phyloP scores from a whole-genome alignment of 345 rosid genomes.

The Gossypium herbaceum region DNA sequence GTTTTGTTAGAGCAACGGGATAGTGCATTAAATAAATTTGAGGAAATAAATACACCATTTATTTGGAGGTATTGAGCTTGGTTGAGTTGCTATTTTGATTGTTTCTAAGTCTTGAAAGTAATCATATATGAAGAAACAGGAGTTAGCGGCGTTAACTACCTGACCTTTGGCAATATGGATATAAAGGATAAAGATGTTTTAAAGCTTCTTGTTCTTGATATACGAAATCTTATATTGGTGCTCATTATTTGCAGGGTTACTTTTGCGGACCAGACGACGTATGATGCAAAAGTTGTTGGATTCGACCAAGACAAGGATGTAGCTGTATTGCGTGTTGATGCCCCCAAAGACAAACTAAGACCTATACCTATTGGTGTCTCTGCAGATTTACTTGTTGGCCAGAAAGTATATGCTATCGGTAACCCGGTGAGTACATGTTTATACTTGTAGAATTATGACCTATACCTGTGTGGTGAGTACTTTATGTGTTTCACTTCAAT shows the following conservation, averaged over 20 bases:
- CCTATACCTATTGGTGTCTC: slow-evolving; percentile 89
- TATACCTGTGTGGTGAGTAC: not conserved
- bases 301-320: slow-evolving; percentile 98
- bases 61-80: not conserved
- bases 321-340: slow-evolving; percentile 68
- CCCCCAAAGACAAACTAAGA: slow-evolving; percentile 69
- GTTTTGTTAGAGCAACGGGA: not conserved
- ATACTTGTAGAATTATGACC: not conserved
- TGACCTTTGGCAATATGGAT: not conserved
- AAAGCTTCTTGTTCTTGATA: not conserved
- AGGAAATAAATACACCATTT: not conserved
- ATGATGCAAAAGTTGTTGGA: slow-evolving; percentile 89
- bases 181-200: not conserved
- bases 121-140: not conserved
- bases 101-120: not conserved
- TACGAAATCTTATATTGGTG: not conserved
- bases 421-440: slow-evolving; percentile 70
- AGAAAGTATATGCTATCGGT: slow-evolving; percentile 94
- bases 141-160: not conserved
- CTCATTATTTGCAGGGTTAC: slow-evolving; percentile 58
- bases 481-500: too few relatives aligned
- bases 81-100: not conserved
- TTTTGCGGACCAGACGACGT: slow-evolving; percentile 80
- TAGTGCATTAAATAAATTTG: not conserved
- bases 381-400: slow-evolving; percentile 94